phyloP scores from a whole-genome alignment of 768 basidiomycete genomes.

The Daedaleopsis sinensis region DNA sequence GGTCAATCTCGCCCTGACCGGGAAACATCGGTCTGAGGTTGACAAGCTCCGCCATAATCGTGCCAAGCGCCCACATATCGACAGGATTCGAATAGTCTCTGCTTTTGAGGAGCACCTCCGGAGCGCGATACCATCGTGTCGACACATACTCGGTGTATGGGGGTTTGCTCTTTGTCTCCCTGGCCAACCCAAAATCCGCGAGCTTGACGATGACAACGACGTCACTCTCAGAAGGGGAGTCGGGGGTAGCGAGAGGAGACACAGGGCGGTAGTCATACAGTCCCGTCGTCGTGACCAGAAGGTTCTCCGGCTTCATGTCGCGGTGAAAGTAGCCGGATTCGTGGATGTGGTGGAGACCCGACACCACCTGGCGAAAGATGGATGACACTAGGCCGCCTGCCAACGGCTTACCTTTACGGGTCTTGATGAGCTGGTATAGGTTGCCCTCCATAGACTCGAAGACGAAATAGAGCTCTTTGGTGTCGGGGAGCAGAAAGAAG shows the following conservation, averaged over 20 bases:
- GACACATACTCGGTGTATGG: constrained; percentile 99
- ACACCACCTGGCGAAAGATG: constrained; percentile 90
- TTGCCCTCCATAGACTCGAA: constrained; percentile 99
- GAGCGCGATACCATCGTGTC: constrained; percentile 99
- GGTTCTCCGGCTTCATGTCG: constrained; percentile 99
- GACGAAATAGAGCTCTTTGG: constrained; percentile 97
- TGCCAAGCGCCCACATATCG: constrained; percentile 99
- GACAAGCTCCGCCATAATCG: constrained; percentile 96
- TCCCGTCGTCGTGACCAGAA: constrained; percentile 97
- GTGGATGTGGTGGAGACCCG: constrained; percentile 93
- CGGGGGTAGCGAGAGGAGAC: constrained; percentile 65
- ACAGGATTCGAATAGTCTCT: constrained; percentile 96
- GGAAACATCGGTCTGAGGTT: constrained; percentile 96
- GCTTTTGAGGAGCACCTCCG: constrained; percentile 91
- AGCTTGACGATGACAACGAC: constrained; percentile 97
- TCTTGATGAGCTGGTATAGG: constrained; percentile 98
- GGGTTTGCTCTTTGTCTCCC: constrained; percentile 84
- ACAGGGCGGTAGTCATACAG: constrained; percentile 88
- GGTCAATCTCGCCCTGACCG: constrained; percentile 90
- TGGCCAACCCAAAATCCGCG: constrained; percentile 96
- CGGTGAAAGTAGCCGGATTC: constrained; percentile 94
- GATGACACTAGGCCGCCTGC: constrained; percentile 97
- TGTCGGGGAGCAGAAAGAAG: constrained; percentile 94
- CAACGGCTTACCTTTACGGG: constrained; percentile 90
- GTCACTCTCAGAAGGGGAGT: constrained; percentile 81